Base-by-base conservation (phyloP, 225 moss, liverwort and hornwort genomes). In the Climacium dendroides region DNA sequence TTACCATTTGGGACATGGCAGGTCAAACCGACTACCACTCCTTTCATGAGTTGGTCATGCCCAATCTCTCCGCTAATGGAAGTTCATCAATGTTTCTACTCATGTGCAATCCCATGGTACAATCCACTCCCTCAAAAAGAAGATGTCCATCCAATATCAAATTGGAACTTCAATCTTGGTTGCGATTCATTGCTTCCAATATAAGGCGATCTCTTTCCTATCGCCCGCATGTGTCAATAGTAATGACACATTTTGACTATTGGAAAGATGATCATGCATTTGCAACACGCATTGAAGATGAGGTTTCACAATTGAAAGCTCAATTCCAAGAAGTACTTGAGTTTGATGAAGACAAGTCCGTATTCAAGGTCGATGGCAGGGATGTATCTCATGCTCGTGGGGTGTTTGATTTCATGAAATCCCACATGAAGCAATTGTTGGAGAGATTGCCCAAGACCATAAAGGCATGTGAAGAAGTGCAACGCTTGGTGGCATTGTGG, bases 101-200 rank as follows among this genome's bases (percentile, higher is more conserved):
- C 16, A 22, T 76, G 17, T 83, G 87, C 66, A 74, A 82, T 75
- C 83, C 82, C 1, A 63, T 87, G 75, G 1, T 29, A 2, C 8
- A 4, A 66, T 55, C 2, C 0, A 28, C 1, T 18, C 6, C 18
- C 4, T 13, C 24, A 0, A 30, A 53, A 35, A 45, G 35, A 6
- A 65, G 8, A 25, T 3, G 1, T 19, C 30, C 16, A 30, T 80
- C 47, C 0, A 0, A 28, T 3, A 60, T 72, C 1, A 75, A 65
- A 53, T 5, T 0, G 4, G 76, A 87, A 32, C 63, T 76, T 75
- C 2, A 34, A 75, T 41, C 2, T 9, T 87, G 87, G 83, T 63
- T 87, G 23, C 64, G 25, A 3, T 86, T 85, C 10, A 82, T 88
- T 61, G 85, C 88, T 37, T 90, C 78, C 2, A 90, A 83, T 1